phyloP scores from a whole-genome alignment of 139 green algal genomes.

The Mesostigma viride region DNA sequence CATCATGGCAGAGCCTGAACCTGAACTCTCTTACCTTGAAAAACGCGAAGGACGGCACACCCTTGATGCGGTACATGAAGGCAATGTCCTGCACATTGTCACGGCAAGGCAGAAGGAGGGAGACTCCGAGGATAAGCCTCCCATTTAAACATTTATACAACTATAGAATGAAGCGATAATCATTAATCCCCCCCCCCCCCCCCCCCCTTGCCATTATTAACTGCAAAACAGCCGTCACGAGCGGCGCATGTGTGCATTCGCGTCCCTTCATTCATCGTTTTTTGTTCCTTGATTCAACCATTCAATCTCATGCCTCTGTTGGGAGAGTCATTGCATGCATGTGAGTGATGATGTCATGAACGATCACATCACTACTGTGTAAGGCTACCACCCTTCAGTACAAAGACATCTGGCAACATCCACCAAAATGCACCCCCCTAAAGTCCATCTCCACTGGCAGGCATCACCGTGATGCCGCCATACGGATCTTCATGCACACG shows the following conservation, averaged over 20 bases:
- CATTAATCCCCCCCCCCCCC: background rate
- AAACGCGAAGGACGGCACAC: constrained; percentile 12
- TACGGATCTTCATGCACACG: too few species aligned
- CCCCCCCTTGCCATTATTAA: background rate
- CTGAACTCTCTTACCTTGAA: constrained; percentile 20
- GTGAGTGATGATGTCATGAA: background rate
- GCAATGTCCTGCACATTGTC: constrained; percentile 12
- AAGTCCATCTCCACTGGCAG: background rate
- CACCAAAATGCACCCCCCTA: background rate
- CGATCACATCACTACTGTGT: too few species aligned
- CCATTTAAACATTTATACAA: background rate
- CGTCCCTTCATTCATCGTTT: background rate
- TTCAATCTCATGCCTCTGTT: background rate
- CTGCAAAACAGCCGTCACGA: background rate
- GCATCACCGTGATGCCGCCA: constrained; percentile 16
- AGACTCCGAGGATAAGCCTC: background rate
- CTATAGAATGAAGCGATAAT: background rate
- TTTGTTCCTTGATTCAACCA: background rate
- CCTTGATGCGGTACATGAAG: background rate
- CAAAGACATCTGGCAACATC: background rate
- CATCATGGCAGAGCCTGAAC: too few species aligned
- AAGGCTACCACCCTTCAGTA: too few species aligned
- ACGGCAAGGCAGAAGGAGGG: background rate
- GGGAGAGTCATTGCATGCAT: background rate
- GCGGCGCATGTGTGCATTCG: background rate